Evolutionary conservation across 441 rosid species (phyloP), one percentile per base, ranked within the genome.

Genomic region (Corymbia citriodora): DNA sequence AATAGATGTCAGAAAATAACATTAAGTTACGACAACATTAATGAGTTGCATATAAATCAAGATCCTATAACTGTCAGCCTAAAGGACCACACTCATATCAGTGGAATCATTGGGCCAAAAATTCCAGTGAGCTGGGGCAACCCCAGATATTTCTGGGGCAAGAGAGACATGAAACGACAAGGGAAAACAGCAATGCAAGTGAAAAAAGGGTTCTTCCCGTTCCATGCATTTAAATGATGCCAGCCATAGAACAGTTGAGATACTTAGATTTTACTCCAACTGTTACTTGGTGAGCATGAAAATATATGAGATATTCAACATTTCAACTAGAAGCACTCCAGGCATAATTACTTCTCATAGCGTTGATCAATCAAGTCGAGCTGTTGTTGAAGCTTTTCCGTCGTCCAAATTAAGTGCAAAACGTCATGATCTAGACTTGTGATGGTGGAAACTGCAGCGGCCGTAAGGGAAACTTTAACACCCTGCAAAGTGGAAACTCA

Each of bases 371-470:
- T 93, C 90, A 95, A 91, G 53, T 93, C 92, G 87, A 97, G 96
- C 92, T 96, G 98, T 72, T 95, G 94, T 91, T 96, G 97, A 93
- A 97, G 98, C 96, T 93, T 97, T 93, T 97, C 98, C 89, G 93
- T 93, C 23, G 98, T 96, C 94, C 96, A 95, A 89, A 95, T 90
- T 95, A 97, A 93, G 93, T 95, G 97, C 93, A 97, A 94, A 89
- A 95, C 89, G 79, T 97, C 97, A 89, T 90, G 93, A 90, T 97
- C 99, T 90, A 96, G 93, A 81, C 93, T 94, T 68, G 98, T 94
- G 90, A 95, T 61, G 63, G 91, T 63, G 36, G 97, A 92, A 91
- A 95, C 95, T 29, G 94, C 91, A 83, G 93, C 93, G 52, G 94
- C 86, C 53, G 96, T 93, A 68, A 97, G 93, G 85, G 97, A 97